Conservation (phyloP, 208 protist genomes). For the Leishmania arabica region DNA sequence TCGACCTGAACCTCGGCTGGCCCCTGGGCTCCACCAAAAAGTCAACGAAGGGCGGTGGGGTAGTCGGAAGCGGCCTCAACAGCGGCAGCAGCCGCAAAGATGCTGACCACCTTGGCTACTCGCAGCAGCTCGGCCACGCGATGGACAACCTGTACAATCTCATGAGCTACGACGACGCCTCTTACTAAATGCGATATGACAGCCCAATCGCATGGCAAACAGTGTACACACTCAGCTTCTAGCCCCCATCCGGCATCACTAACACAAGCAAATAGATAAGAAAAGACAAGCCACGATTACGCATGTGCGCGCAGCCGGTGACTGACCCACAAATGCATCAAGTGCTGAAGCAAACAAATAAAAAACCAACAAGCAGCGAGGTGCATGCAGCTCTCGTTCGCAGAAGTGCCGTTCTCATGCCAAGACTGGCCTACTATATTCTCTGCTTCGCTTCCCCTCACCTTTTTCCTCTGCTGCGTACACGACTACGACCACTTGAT, state of each 20-base stretch:
- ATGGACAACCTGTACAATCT: slow-evolving; percentile 23
- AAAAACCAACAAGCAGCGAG: neutral
- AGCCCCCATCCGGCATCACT: neutral
- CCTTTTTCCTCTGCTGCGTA: neutral
- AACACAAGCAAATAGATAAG: neutral
- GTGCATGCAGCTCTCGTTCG: neutral
- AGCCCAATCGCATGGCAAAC: neutral
- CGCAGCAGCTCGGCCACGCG: slow-evolving; percentile 11
- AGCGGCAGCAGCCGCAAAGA: slow-evolving; percentile 1
- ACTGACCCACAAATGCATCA: neutral
- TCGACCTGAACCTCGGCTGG: slow-evolving; percentile 22
- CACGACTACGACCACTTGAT: neutral
- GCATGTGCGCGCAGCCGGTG: neutral
- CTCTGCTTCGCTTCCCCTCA: neutral
- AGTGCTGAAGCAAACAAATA: neutral
- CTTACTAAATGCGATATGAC: neutral
- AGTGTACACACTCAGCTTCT: neutral
- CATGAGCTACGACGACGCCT: slow-evolving; percentile 20
- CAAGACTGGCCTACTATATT: neutral
- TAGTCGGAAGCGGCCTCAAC: neutral
- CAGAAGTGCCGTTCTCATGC: neutral
- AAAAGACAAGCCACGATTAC: neutral
- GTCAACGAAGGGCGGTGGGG: neutral
- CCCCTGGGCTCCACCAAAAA: neutral
- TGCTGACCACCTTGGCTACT: slow-evolving; percentile 8